phyloP scores from a whole-genome alignment of 345 rosid genomes.

The Gynandropsis gynandra region DNA sequence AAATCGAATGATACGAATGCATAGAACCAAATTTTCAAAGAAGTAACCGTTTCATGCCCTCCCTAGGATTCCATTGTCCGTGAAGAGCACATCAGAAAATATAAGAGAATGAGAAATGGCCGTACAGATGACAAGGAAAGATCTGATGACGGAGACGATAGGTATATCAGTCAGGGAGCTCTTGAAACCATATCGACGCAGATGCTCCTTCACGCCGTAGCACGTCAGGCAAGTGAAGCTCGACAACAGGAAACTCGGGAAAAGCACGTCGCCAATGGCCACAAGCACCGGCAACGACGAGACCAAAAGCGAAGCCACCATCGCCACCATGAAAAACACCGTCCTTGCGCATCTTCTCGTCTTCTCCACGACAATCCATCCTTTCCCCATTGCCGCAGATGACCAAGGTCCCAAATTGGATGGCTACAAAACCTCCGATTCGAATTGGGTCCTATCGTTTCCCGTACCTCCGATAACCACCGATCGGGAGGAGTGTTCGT shows the following conservation, averaged over 20 bases:
- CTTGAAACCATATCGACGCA: conserved; percentile 54
- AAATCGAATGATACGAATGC: too few relatives aligned
- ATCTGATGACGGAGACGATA: conserved; percentile 64
- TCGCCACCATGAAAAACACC: conserved; percentile 75
- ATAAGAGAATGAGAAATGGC: neutral
- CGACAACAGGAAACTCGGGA: conserved; percentile 49
- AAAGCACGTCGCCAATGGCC: conserved; percentile 54
- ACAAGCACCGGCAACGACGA: conserved; percentile 75
- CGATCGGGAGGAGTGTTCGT: too few relatives aligned
- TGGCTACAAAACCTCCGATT: neutral
- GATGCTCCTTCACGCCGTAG: conserved; percentile 49
- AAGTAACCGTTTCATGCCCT: too few relatives aligned
- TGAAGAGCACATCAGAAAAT: neutral
- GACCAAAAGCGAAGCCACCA: conserved; percentile 68
- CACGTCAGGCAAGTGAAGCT: conserved; percentile 69
- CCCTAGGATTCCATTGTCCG: too few relatives aligned
- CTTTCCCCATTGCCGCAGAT: conserved; percentile 27
- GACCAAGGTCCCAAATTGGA: neutral
- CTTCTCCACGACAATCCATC: conserved; percentile 49
- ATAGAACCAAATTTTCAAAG: too few relatives aligned
- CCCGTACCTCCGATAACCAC: neutral
- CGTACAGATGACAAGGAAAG: conserved; percentile 62
- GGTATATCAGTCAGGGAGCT: conserved; percentile 73
- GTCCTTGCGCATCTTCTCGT: conserved; percentile 54
- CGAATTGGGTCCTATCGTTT: neutral